Evolutionary conservation across 73 alveolate genomes (phyloP).

Genomic region (Stentor roeselii): DNA sequence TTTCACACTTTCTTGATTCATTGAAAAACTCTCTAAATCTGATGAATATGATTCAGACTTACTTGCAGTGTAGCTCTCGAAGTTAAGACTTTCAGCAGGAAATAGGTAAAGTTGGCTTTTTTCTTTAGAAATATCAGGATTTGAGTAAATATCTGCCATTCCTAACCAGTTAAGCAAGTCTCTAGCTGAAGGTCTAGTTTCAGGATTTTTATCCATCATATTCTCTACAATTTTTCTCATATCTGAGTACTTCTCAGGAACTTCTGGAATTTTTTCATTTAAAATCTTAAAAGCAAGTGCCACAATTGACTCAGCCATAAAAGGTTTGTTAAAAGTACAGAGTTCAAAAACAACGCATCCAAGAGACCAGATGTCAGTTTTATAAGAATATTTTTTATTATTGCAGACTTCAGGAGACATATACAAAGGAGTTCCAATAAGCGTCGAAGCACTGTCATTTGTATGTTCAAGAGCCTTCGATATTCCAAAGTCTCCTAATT

Average conservation of each 20-base stretch:
- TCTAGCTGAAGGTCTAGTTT: background rate
- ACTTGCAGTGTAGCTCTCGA: too few relatives aligned
- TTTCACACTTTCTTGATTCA: too few relatives aligned
- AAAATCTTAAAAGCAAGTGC: constrained; percentile 71
- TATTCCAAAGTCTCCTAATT: constrained; percentile 80
- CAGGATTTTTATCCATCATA: background rate
- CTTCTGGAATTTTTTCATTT: constrained; percentile 17
- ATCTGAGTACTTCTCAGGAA: constrained; percentile 34
- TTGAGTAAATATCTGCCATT: too few relatives aligned
- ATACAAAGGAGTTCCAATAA: constrained; percentile 83
- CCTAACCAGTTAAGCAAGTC: too few relatives aligned
- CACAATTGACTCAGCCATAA: constrained; percentile 72
- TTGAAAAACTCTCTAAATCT: too few relatives aligned
- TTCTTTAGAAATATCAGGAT: too few relatives aligned
- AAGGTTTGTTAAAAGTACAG: constrained; percentile 76
- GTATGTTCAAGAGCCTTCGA: constrained; percentile 53
- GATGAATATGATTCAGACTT: too few relatives aligned
- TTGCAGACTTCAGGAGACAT: constrained; percentile 85
- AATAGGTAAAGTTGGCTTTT: too few relatives aligned
- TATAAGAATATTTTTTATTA: constrained; percentile 56
- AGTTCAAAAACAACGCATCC: constrained; percentile 88
- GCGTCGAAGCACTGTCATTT: constrained; percentile 41
- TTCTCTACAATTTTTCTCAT: background rate
- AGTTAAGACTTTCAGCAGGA: too few relatives aligned
- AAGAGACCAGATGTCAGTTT: constrained; percentile 84